Evolutionary conservation across 1,139 yeast species (phyloP).

Genomic region (Saccharomycopsis crataegensis): DNA sequence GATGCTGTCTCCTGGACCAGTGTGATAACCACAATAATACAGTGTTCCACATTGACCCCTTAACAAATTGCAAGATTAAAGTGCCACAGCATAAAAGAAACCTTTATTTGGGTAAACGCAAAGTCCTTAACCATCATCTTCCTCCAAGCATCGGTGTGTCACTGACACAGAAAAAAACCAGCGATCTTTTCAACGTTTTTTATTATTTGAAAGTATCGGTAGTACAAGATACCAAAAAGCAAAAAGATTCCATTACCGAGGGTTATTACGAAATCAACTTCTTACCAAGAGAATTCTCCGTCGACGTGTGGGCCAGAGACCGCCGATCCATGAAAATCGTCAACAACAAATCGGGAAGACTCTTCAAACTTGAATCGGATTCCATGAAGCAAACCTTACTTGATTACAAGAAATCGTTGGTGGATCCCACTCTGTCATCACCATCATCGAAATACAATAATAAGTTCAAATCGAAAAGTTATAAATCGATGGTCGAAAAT

Average conservation of each 20-base stretch:
- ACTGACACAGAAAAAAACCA: neutral
- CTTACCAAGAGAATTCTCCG: slow-evolving; percentile 11
- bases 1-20: neutral
- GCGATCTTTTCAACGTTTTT: slow-evolving; percentile 1
- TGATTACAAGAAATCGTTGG: neutral
- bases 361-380: neutral
- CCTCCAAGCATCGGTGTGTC: slow-evolving; percentile 5
- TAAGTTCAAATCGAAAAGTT: too few relatives aligned
- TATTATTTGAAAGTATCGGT: slow-evolving; percentile 6
- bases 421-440: too few relatives aligned
- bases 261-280: slow-evolving; percentile 10
- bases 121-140: slow-evolving; percentile 4
- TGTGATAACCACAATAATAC: neutral
- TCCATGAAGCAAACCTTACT: neutral
- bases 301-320: slow-evolving; percentile 6
- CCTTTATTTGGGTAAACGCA: neutral
- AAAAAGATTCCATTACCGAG: neutral
- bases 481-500: neutral
- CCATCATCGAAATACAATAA: too few relatives aligned
- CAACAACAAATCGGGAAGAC: neutral
- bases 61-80: slow-evolving; percentile 1
- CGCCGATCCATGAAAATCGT: neutral
- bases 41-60: slow-evolving; percentile 7
- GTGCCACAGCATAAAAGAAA: slow-evolving; percentile 1
- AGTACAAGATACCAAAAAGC: neutral